phyloP scores from a whole-genome alignment of 352 stramenopile genomes.

The Stramenopiles sp. region DNA sequence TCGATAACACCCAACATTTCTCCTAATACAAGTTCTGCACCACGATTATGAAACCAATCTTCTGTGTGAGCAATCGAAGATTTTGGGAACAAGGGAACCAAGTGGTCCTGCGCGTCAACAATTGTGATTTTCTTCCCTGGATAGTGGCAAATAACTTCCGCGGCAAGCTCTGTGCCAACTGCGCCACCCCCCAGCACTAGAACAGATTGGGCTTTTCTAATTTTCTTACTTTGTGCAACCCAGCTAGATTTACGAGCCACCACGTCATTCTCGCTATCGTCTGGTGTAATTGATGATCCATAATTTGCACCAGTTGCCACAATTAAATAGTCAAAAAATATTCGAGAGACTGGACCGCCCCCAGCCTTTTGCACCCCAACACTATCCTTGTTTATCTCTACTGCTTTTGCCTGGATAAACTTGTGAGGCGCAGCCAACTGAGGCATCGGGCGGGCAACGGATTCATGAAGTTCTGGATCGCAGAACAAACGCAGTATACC shows the following conservation, averaged over 20 bases:
- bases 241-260: background rate
- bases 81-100: conserved; percentile 22
- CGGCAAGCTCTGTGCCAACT: conserved; percentile 37
- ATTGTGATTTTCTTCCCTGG: conserved; percentile 39
- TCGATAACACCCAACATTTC: background rate
- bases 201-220: conserved; percentile 17
- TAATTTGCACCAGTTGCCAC: background rate
- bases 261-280: background rate
- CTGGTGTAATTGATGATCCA: background rate
- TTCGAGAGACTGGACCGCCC: background rate
- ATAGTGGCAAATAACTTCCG: conserved; percentile 36
- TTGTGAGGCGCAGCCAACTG: background rate
- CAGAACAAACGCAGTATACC: background rate
- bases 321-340: background rate
- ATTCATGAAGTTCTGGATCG: background rate
- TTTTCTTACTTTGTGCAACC: background rate
- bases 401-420: background rate
- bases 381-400: background rate
- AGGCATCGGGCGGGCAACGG: background rate
- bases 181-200: conserved; percentile 34
- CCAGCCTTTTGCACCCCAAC: background rate
- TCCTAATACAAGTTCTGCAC: background rate
- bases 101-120: conserved; percentile 26
- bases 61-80: background rate
- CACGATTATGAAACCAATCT: background rate